phyloP scores from a whole-genome alignment of 148 eudicot genomes.

The Rhododendron ferrugineum region DNA sequence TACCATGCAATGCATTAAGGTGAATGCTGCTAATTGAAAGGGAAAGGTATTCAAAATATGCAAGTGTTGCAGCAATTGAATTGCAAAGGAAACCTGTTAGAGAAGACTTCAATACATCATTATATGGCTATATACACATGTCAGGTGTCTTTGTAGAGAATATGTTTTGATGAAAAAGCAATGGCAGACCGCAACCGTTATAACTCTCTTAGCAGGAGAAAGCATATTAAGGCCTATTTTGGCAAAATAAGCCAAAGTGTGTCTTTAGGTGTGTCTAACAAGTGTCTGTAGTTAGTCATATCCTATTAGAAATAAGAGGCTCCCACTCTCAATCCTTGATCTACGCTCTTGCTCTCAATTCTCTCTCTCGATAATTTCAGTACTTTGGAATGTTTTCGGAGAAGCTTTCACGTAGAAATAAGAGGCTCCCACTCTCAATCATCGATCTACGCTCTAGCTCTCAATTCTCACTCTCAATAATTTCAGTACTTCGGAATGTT shows the following conservation, averaged over 20 bases:
- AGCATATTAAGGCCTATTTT: not conserved
- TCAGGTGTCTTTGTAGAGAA: not conserved
- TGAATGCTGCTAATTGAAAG: not conserved
- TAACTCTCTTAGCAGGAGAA: not conserved
- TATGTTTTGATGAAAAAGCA: not conserved
- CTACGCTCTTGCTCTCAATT: not conserved
- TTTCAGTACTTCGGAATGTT: too few species aligned
- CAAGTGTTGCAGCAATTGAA: not conserved
- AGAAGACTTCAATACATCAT: not conserved
- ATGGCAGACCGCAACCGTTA: not conserved
- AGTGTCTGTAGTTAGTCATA: not conserved
- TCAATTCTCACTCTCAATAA: too few species aligned
- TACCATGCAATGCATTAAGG: not conserved
- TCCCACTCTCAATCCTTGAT: not conserved
- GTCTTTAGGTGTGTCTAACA: not conserved
- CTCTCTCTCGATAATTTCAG: not conserved
- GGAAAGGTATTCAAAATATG: not conserved
- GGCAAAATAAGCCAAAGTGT: too few species aligned
- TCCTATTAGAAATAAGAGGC: not conserved
- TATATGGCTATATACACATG: not conserved
- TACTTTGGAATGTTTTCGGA: not conserved
- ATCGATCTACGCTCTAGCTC: too few species aligned
- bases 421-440: too few species aligned
- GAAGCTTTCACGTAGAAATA: too few species aligned
- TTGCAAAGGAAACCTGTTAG: not conserved